These are phyloP conservation scores for Tolypocladium inflatum DNA, from an alignment of 2,329 filamentous ascomycete species.

Conservation along the genomic window DNA sequence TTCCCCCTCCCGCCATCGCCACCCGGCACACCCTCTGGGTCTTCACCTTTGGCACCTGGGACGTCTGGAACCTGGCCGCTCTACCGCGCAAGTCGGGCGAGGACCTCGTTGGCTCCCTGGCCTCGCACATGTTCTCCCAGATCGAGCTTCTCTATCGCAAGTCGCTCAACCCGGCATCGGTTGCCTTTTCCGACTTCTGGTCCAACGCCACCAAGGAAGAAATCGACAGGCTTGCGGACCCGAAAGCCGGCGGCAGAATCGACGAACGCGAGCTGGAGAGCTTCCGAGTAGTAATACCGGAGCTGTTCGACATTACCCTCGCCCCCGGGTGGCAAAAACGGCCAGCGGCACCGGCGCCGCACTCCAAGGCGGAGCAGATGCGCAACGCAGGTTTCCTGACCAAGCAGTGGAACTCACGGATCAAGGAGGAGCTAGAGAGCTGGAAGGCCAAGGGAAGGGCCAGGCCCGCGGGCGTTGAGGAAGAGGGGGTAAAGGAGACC, in stretches of 20 bases:
- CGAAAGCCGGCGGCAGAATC: constrained; percentile 11
- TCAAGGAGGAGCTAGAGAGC: constrained; percentile 28
- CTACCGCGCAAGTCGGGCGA: constrained; percentile 31
- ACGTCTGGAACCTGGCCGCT: constrained; percentile 41
- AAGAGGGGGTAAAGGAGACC: constrained; percentile 9
- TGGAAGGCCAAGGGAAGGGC: constrained; percentile 35
- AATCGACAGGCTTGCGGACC: constrained; percentile 15
- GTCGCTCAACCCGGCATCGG: constrained; percentile 28
- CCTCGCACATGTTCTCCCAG: constrained; percentile 31
- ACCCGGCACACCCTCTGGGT: constrained; percentile 43
- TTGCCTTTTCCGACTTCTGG: constrained; percentile 36
- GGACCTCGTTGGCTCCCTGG: constrained; percentile 24
- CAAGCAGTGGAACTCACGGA: constrained; percentile 35
- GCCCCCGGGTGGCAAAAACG: constrained; percentile 43
- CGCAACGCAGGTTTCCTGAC: constrained; percentile 44
- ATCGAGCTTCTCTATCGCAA: constrained; percentile 37
- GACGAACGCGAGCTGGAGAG: constrained; percentile 22
- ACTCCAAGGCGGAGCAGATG: constrained; percentile 40
- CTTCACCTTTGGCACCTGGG: constrained; percentile 45
- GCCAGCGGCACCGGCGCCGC: constrained; percentile 30
- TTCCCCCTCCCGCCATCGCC: constrained; percentile 18
- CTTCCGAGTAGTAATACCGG: constrained; percentile 43
- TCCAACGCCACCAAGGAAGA: constrained; percentile 16
- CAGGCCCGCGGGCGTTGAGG: constrained; percentile 27
- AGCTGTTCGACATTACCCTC: constrained; percentile 43